Base-by-base conservation (phyloP, 2,329 filamentous ascomycete species). In the Venturia carpophila region DNA sequence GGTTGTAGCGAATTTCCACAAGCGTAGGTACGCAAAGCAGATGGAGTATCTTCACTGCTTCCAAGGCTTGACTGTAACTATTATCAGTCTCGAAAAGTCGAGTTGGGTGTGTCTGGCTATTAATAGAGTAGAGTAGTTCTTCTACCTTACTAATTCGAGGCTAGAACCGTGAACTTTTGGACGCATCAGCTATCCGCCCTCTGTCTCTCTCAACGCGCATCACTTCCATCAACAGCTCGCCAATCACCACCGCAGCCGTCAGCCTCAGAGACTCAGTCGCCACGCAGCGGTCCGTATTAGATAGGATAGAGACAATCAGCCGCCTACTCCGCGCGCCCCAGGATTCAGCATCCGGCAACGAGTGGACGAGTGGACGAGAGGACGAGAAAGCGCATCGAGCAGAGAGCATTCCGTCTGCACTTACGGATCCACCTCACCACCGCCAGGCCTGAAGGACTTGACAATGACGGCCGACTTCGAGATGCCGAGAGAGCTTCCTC, bases 391-490 rank as follows among this genome's bases (percentile, higher is more conserved):
- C 39, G 24, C 49, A 34, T 56, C 21, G 27, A 34, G 15, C 45
- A 56, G 24, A 7, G 15, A 56, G 49, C 49, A 27, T 11, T 19
- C n/a, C n/a, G 24, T n/a, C 45, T 21, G 45, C n/a, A 24, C n/a
- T 21, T 24, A 24, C 49, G 21, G 13, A n/a, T 34, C 15, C 15
- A 37, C 15, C 49, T 15, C 24, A 27, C n/a, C 15, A 45, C 19
- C 37, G 13, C 2, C 60, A 5, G 42, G 37, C 24, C 37, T 13
- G 17, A 21, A 27, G 21, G 47, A 24, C 21, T n/a, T n/a, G 5
- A 45, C 37, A 27, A 61, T 61, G 60, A 42, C 30, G 13, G n/a
- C 39, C n/a, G 60, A 61, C n/a, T 61, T 61, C n/a, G 39, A 61
- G 42, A 56, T 64, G 47, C 63, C 63, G 11, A 27, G 52, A 13